Base-by-base conservation (phyloP, 805 yeast genomes). In the Peterozyma xylosa region DNA sequence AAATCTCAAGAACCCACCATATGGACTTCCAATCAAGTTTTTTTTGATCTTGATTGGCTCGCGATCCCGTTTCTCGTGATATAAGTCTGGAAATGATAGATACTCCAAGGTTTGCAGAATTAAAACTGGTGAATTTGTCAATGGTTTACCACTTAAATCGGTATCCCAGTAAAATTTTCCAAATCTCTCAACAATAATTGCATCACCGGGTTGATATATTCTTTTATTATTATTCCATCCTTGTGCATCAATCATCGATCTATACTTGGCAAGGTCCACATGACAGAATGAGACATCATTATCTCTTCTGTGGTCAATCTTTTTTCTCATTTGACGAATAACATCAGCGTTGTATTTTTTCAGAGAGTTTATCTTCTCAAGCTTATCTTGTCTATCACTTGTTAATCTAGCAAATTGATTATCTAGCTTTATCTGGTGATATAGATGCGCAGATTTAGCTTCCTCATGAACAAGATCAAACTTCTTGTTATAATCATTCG, bases 171-270 rank as follows among this genome's bases (percentile, higher is more conserved):
- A 69, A 46, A 18, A 29, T 18, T 50, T 46, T 7, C 48, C 53
- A 46, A 57, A 70, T 49, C 70, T 70, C 30, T 69, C 62, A 2
- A 82, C 60, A 2, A 85, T 58, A 1, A 85, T 53, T 0, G 76
- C 65, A 55, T 83, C 86, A 5, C 90, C 91, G 2, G 62, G 55
- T 9, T 58, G 47, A 48, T 64, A 70, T 0, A 53, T 43, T n/a
- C 55, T 51, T 1, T 59, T 49, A 35, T 66, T 55, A 30, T 65
- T 55, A 11, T 64, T 62, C 75, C 79, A 71, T 10, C 49, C 54
- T 43, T 53, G 47, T 11, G 48, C 37, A 2, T 52, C 38, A 5
- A 69, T 56, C 10, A 68, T 50, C 3, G 58, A 50, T 1, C 56
- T 53, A 37, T 63, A 53, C 15, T 66, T 62, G 2, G 69, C 56